Conservation (phyloP, 768 basidiomycete genomes). For the Pleurotus cornucopiae region DNA sequence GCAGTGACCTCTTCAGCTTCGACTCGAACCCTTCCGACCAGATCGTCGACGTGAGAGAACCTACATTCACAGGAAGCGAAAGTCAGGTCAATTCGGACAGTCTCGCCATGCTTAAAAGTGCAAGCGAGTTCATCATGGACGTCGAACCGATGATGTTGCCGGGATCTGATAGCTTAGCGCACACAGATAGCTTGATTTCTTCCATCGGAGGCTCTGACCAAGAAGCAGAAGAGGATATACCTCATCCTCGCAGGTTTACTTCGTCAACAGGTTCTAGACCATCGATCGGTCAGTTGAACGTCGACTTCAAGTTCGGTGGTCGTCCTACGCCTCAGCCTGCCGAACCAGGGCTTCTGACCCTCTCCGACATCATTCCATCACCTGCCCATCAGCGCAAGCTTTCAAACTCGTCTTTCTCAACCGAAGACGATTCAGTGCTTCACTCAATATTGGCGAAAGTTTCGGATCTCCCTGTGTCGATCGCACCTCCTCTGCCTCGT, state of each 20-base stretch:
- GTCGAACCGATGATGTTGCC: constrained; percentile 32
- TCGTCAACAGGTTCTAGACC: constrained; percentile 36
- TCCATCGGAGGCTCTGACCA: constrained; percentile 10
- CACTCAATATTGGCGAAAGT: constrained; percentile 52
- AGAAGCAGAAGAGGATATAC: constrained; percentile 11
- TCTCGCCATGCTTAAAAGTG: background rate
- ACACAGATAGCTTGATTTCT: constrained; percentile 25
- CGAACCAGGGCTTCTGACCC: constrained; percentile 36
- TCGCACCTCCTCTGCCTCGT: constrained; percentile 31
- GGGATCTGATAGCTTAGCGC: constrained; percentile 33
- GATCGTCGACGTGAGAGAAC: constrained; percentile 26
- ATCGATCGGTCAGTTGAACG: constrained; percentile 66
- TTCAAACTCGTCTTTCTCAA: constrained; percentile 38
- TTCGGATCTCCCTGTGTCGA: constrained; percentile 18
- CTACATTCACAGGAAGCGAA: constrained; percentile 17
- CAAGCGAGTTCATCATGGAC: constrained; percentile 21
- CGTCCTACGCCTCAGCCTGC: constrained; percentile 23
- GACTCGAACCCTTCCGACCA: constrained; percentile 12
- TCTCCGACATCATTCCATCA: constrained; percentile 77
- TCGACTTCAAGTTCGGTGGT: constrained; percentile 75
- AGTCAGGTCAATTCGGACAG: background rate
- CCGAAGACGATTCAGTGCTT: constrained; percentile 49
- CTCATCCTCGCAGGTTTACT: constrained; percentile 15
- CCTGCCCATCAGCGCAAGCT: constrained; percentile 45
- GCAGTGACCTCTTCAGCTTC: constrained; percentile 14